phyloP scores from a whole-genome alignment of 2,329 filamentous ascomycete genomes.

The Exophiala calicioides region DNA sequence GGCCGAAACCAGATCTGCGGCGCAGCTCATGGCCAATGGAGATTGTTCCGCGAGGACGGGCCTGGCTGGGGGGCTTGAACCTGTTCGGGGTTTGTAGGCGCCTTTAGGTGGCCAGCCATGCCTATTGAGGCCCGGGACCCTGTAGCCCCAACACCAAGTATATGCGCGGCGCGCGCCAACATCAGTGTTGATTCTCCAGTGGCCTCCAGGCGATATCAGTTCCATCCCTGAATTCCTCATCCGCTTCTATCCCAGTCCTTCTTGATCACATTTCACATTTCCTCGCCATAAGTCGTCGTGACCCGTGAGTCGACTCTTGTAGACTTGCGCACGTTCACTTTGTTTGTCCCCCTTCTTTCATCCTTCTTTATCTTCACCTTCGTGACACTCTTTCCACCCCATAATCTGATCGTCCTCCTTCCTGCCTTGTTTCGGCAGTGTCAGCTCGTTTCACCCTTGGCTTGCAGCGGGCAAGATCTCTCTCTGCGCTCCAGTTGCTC shows the following conservation, averaged over 20 bases:
- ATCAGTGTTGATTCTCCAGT: too few relatives aligned
- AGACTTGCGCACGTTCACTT: not conserved
- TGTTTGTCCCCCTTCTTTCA: conserved; percentile 8
- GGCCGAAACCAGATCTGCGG: conserved; percentile 17
- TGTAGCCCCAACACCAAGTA: too few relatives aligned
- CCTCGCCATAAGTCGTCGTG: not conserved
- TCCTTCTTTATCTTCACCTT: conserved; percentile 16
- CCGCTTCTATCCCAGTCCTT: not conserved
- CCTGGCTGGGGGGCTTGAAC: too few relatives aligned
- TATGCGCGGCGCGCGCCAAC: too few relatives aligned
- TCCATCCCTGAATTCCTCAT: not conserved
- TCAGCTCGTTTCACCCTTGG: conserved; percentile 16
- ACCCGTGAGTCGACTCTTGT: not conserved
- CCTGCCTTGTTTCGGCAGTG: conserved; percentile 22
- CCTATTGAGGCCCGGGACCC: too few relatives aligned
- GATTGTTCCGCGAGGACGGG: too few relatives aligned
- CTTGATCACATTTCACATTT: too few relatives aligned
- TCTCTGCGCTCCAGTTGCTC: conserved; percentile 10
- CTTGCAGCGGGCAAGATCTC: conserved; percentile 1
- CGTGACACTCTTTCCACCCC: conserved; percentile 24
- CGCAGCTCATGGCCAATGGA: conserved; percentile 8
- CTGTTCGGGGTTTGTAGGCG: too few relatives aligned
- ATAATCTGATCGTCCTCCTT: conserved; percentile 20
- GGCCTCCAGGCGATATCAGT: too few relatives aligned
- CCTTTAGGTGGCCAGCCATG: too few relatives aligned